phyloP scores from a whole-genome alignment of 2,329 filamentous ascomycete species.

The Cephalotrichum gorgonifer region DNA sequence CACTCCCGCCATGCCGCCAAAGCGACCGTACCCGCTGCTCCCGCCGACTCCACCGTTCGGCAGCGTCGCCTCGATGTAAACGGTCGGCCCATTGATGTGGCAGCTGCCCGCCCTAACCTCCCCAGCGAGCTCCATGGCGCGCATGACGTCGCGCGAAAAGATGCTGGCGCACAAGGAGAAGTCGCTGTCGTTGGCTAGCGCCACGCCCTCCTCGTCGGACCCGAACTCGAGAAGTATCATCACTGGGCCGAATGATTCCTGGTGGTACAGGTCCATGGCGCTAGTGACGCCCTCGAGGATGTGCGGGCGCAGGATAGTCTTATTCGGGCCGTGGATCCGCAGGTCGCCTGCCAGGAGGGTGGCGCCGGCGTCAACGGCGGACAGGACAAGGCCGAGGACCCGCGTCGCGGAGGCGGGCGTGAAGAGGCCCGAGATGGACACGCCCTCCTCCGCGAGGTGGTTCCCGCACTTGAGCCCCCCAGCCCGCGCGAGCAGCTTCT shows the following conservation, averaged over 20 bases:
- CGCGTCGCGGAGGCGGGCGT: conserved; percentile 12
- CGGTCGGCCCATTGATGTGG: conserved; percentile 31
- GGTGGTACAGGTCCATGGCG: conserved; percentile 55
- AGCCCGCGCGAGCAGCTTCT: conserved; percentile 17
- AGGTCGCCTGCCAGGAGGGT: conserved; percentile 41
- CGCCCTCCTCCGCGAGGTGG: conserved; percentile 13
- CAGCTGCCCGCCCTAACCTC: conserved; percentile 44
- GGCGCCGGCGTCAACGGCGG: conserved; percentile 48
- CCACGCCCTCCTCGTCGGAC: conserved; percentile 51
- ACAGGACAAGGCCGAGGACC: conserved; percentile 29
- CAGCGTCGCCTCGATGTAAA: conserved; percentile 30
- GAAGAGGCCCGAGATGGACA: conserved; percentile 16
- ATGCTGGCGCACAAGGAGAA: conserved; percentile 56
- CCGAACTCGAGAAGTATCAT: conserved; percentile 50
- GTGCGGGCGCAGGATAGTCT: conserved; percentile 42
- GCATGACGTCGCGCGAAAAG: conserved; percentile 51
- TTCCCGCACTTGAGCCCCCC: conserved; percentile 15
- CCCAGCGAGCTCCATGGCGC: conserved; percentile 38
- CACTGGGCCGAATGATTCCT: conserved; percentile 57
- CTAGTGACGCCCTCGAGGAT: conserved; percentile 50
- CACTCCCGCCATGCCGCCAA: conserved; percentile 22
- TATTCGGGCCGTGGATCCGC: conserved; percentile 19
- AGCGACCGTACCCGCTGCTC: conserved; percentile 31
- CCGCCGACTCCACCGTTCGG: conserved; percentile 30
- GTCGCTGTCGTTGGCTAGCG: conserved; percentile 58